Conservation (phyloP, 495 filamentous ascomycete species). For the Stereocaulon alpinum region DNA sequence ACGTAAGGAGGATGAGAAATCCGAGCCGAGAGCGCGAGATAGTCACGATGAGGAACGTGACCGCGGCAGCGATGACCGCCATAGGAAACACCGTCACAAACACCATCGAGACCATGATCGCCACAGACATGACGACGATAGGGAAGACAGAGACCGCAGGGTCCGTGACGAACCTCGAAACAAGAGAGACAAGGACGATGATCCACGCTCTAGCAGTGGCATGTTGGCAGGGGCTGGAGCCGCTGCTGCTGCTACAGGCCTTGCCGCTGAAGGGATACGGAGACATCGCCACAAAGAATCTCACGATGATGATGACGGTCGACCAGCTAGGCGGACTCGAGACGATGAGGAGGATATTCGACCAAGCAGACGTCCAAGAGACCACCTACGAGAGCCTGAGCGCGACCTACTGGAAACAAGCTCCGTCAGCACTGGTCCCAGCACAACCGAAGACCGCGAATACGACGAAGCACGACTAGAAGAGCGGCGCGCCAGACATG, state of each 20-base stretch:
- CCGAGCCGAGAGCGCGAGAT: constrained; percentile 18
- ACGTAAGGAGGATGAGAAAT: constrained; percentile 14
- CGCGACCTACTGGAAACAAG: constrained; percentile 15
- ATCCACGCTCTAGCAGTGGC: constrained; percentile 5
- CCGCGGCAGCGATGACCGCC: constrained; percentile 14
- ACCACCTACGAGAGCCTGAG: constrained; percentile 14
- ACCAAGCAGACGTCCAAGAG: constrained; percentile 5
- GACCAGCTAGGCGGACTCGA: not conserved
- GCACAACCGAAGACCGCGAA: constrained; percentile 13
- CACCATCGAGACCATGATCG: constrained; percentile 13
- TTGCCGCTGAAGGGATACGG: constrained; percentile 20
- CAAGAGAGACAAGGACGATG: constrained; percentile 18
- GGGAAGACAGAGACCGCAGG: constrained; percentile 12
- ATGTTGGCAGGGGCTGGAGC: constrained; percentile 18
- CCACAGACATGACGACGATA: constrained; percentile 9
- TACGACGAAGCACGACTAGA: constrained; percentile 12
- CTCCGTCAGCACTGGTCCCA: constrained; percentile 17
- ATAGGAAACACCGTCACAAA: constrained; percentile 15
- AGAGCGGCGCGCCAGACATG: constrained; percentile 11
- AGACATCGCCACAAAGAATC: constrained; percentile 16
- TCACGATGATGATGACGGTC: constrained; percentile 11
- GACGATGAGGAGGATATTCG: constrained; percentile 6
- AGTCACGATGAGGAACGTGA: constrained; percentile 22
- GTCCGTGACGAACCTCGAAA: constrained; percentile 26
- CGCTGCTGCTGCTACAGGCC: constrained; percentile 15